Percentiles rank a stretch among this genome's conserved stretches.
Evolutionary conservation across 2,329 filamentous ascomycete species (phyloP).

Genomic region (Neoascochyta sp.): DNA sequence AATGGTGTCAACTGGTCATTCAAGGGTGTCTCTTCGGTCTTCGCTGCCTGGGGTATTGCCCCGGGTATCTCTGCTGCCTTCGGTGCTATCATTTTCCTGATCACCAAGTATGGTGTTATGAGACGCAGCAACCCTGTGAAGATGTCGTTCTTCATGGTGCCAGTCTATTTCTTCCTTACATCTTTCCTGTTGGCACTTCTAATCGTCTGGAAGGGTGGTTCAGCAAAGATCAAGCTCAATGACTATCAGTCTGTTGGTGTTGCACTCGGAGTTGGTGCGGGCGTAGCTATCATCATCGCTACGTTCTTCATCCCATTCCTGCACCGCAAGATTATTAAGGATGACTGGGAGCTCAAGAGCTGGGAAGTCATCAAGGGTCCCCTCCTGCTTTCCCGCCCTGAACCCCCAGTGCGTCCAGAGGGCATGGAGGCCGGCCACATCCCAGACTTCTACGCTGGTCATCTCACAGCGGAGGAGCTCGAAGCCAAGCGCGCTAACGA

Average conservation of each 20-base stretch:
- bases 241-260: conserved; percentile 51
- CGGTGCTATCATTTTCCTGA: conserved; percentile 52
- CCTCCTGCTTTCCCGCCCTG: conserved; percentile 47
- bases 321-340: conserved; percentile 55
- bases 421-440: conserved; percentile 40
- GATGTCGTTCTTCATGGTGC: conserved; percentile 48
- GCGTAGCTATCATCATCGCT: conserved; percentile 48
- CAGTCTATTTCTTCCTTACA: conserved; percentile 57
- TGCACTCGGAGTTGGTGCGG: conserved; percentile 53
- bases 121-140: conserved; percentile 52
- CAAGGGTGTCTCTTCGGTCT: conserved; percentile 54
- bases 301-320: conserved; percentile 59
- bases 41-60: conserved; percentile 60
- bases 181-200: conserved; percentile 49
- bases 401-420: conserved; percentile 41
- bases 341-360: conserved; percentile 58
- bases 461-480: conserved; percentile 54
- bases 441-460: conserved; percentile 56
- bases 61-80: conserved; percentile 55
- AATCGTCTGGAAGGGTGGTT: conserved; percentile 46
- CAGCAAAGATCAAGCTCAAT: conserved; percentile 47
- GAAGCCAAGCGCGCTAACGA: conserved; percentile 26
- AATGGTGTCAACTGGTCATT: conserved; percentile 55
- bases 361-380: conserved; percentile 55
- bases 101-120: conserved; percentile 57